phyloP scores from a whole-genome alignment of 768 basidiomycete genomes.

The Boletales sp. region DNA sequence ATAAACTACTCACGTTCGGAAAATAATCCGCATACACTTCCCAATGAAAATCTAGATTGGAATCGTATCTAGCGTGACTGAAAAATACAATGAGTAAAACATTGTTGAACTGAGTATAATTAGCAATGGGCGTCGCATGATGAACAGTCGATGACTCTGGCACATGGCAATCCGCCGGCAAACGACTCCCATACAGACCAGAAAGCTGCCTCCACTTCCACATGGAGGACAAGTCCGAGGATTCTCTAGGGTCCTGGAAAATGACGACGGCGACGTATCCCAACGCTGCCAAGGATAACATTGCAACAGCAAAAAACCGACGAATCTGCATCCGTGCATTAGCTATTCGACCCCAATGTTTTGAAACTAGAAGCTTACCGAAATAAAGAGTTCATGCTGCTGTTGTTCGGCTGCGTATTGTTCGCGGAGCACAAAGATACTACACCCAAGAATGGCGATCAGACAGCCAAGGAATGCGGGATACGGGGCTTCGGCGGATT shows the following conservation, averaged over 20 bases:
- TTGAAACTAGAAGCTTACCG: slow-evolving; percentile 7
- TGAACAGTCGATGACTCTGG: slow-evolving; percentile 21
- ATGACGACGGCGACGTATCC: slow-evolving; percentile 5
- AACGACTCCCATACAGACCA: background rate
- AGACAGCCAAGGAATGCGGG: slow-evolving; percentile 16
- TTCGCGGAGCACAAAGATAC: background rate
- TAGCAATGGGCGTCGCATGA: slow-evolving; percentile 14
- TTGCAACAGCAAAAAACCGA: slow-evolving; percentile 2
- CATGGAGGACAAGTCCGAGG: background rate
- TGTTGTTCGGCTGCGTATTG: background rate
- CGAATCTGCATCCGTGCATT: slow-evolving; percentile 2
- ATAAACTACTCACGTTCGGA: slow-evolving; percentile 39
- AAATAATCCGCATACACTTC: slow-evolving; percentile 47
- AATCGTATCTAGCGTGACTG: slow-evolving; percentile 45
- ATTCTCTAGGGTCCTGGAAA: background rate
- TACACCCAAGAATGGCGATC: slow-evolving; percentile 12
- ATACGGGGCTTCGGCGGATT: slow-evolving; percentile 3
- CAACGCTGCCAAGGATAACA: background rate
- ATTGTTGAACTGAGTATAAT: slow-evolving; percentile 38
- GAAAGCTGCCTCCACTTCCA: background rate
- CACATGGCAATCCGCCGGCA: slow-evolving; percentile 4
- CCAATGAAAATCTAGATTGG: slow-evolving; percentile 43
- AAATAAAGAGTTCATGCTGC: slow-evolving; percentile 5
- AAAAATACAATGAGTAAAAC: slow-evolving; percentile 48
- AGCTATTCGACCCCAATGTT: background rate